Conservation (phyloP, 2,329 filamentous ascomycete species). For the Tolypocladium tropicale region DNA sequence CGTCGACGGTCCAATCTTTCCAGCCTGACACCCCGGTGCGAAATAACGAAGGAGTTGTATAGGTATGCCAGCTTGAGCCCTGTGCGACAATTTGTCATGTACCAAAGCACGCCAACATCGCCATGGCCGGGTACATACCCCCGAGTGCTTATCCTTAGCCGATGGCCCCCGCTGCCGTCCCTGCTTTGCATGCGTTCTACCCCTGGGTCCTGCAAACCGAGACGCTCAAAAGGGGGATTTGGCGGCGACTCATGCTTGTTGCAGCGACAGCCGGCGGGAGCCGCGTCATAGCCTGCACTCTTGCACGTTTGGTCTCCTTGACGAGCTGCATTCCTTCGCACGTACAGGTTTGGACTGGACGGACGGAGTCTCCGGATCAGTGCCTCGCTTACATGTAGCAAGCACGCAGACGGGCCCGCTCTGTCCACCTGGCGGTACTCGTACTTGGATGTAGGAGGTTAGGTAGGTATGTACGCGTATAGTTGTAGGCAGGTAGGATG, state of each 20-base stretch:
- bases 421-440: neutral
- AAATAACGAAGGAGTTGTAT: too few relatives aligned
- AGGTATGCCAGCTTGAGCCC: too few relatives aligned
- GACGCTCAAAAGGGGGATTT: neutral
- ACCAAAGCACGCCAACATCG: neutral
- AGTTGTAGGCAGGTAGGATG: neutral
- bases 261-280: neutral
- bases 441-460: too few relatives aligned
- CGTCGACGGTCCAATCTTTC: too few relatives aligned
- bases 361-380: neutral
- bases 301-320: neutral
- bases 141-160: neutral
- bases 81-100: too few relatives aligned
- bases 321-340: neutral
- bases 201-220: too few relatives aligned
- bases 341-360: too few relatives aligned
- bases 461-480: neutral
- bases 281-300: neutral
- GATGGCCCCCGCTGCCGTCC: neutral
- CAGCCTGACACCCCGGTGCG: neutral
- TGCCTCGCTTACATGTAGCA: neutral
- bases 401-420: neutral
- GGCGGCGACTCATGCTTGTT: neutral
- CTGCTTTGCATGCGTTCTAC: too few relatives aligned
- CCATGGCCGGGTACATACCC: neutral